A percentile compares a stretch with the other conserved stretches of the same genome.
Conservation (phyloP, 176 grass and related monocot species). For the Ananas comosus region DNA sequence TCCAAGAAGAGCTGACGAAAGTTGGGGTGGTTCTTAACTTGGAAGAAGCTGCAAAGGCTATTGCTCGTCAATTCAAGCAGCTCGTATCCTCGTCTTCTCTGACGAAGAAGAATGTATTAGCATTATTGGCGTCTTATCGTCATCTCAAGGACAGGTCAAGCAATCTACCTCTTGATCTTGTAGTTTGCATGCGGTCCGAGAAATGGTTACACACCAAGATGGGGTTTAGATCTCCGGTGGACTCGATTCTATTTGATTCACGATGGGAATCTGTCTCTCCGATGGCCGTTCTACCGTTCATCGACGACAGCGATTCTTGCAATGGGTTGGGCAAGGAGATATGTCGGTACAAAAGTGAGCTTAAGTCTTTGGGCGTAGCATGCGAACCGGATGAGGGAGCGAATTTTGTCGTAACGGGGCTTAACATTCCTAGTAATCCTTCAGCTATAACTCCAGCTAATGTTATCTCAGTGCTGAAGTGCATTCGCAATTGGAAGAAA, state of each 20-base stretch:
- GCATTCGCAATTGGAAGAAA: slow-evolving; percentile 16
- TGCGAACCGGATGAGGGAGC: slow-evolving; percentile 22
- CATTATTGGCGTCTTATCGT: slow-evolving; percentile 36
- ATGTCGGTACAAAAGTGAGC: slow-evolving; percentile 46
- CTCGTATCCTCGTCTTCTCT: slow-evolving; percentile 18
- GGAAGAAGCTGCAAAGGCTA: slow-evolving; percentile 30
- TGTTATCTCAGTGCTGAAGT: slow-evolving; percentile 33
- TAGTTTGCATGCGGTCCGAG: slow-evolving; percentile 17
- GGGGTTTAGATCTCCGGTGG: slow-evolving; percentile 32
- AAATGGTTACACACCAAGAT: slow-evolving; percentile 48
- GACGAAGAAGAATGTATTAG: slow-evolving; percentile 21
- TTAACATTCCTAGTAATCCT: slow-evolving; percentile 40
- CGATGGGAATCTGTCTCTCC: slow-evolving; percentile 34
- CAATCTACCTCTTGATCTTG: slow-evolving; percentile 17
- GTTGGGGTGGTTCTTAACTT: slow-evolving; percentile 32
- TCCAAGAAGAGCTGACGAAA: slow-evolving; percentile 33
- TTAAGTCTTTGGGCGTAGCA: slow-evolving; percentile 37
- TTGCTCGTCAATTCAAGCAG: slow-evolving; percentile 20
- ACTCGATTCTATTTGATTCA: slow-evolving; percentile 29
- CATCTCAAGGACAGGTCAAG: slow-evolving; percentile 8
- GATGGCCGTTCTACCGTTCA: slow-evolving; percentile 49
- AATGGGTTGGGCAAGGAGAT: slow-evolving; percentile 34
- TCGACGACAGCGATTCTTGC: slow-evolving; percentile 24
- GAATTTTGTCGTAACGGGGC: slow-evolving; percentile 32
- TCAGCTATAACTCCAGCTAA: slow-evolving; percentile 17